These are phyloP conservation scores for Penicillium malachiteum DNA, from an alignment of 495 filamentous ascomycete species.

Conservation along the genomic window DNA sequence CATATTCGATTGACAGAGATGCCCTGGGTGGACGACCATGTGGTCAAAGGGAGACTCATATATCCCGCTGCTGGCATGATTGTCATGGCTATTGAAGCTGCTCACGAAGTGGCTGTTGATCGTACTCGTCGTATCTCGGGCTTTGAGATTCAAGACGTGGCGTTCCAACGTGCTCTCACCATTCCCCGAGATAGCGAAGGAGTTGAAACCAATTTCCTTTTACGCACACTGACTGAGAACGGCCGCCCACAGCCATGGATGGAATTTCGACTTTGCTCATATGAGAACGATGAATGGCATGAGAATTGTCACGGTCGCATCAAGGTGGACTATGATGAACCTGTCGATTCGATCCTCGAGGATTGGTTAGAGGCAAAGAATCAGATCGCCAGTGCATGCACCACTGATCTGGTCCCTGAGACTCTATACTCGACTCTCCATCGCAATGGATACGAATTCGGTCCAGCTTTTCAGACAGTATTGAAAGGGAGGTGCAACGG, in stretches of 20 bases:
- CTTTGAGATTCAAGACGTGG: slow-evolving; percentile 25
- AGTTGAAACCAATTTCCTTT: slow-evolving; percentile 10
- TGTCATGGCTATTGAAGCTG: slow-evolving; percentile 47
- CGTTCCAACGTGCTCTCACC: slow-evolving; percentile 33
- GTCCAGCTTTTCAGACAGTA: slow-evolving; percentile 12
- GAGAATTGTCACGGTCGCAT: slow-evolving; percentile 33
- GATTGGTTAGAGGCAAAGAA: background rate
- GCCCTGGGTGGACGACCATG: slow-evolving; percentile 35
- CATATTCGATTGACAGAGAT: slow-evolving; percentile 26
- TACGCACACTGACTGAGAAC: background rate
- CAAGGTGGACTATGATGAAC: background rate
- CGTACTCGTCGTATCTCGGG: background rate
- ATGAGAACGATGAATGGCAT: slow-evolving; percentile 18
- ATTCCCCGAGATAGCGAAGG: slow-evolving; percentile 24
- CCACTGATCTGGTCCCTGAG: background rate
- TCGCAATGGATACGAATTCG: slow-evolving; percentile 6
- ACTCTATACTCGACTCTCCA: background rate
- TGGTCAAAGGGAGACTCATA: slow-evolving; percentile 37
- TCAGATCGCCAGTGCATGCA: background rate
- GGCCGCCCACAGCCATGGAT: slow-evolving; percentile 3
- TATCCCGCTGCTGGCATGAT: slow-evolving; percentile 51
- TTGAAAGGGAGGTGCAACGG: slow-evolving; percentile 2
- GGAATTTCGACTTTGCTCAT: slow-evolving; percentile 28
- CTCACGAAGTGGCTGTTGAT: slow-evolving; percentile 25
- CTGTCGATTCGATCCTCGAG: too few relatives aligned